Base-by-base conservation (phyloP, 805 yeast species). In the Candida yuanshanica region DNA sequence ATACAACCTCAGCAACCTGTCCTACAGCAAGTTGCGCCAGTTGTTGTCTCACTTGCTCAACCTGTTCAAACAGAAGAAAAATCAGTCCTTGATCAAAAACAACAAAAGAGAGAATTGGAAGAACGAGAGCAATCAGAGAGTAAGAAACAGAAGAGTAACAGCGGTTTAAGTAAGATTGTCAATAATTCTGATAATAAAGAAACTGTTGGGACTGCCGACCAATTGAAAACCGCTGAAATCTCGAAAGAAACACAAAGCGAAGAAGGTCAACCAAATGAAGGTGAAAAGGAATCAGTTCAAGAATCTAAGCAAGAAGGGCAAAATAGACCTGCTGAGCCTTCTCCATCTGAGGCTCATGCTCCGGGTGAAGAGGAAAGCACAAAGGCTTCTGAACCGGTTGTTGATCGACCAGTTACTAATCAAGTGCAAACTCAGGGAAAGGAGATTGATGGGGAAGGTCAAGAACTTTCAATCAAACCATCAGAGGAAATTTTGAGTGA, bases 401-500 rank as follows among this genome's bases (percentile, higher is more conserved):
- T 22, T 12, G 36, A 40, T 22, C 38, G 24, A 25, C 22, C 33
- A 31, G 41, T 7, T 7, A 27, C 17, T 14, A 4, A n/a, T n/a
- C n/a, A n/a, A n/a, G n/a, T n/a, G n/a, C n/a, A 17, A 20, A 26
- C 35, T 13, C 20, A 20, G n/a, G 22, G 22, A 29, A 17, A 5
- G 12, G 34, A 31, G 17, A 31, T 5, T 14, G 18, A 31, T 11
- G 22, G 14, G 5, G 34, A 31, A 31, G 49, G 43, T 18, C 29
- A 42, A 31, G 58, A 53, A 35, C 47, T 52, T 3, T 27, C 49
- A 1, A 50, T 55, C 34, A 55, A 52, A 33, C 55, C 56, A 9
- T 47, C 55, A 5, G 57, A 54, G 20, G 57, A 54, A 29, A 50
- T 54, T 12, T 29, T 51, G 34, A 47, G 48, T 26, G 57, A 55